These are phyloP conservation scores for Stylonectria norvegica DNA, from an alignment of 2,329 filamentous ascomycete genomes.

Conservation along the genomic window DNA sequence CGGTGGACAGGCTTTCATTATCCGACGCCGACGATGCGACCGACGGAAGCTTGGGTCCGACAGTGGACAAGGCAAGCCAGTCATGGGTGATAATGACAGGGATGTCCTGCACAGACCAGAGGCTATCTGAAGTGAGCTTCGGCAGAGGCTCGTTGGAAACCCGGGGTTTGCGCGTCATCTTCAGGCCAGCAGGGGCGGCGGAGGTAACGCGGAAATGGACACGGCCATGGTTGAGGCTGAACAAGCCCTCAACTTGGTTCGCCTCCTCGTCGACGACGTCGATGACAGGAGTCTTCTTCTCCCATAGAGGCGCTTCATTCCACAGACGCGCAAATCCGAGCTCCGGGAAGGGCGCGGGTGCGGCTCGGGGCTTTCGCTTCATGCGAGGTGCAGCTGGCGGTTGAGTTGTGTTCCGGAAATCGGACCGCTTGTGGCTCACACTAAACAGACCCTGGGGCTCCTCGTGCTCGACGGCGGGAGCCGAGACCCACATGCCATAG, in stretches of 20 bases:
- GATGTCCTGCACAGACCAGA: constrained; percentile 32
- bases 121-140: constrained; percentile 30
- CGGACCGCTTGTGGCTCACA: constrained; percentile 25
- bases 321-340: neutral
- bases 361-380: constrained; percentile 18
- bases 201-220: constrained; percentile 31
- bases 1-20: constrained; percentile 13
- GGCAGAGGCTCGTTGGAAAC: constrained; percentile 27
- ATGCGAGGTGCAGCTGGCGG: neutral
- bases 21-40: constrained; percentile 14
- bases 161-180: constrained; percentile 34
- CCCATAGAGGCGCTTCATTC: neutral
- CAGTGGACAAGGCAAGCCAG: constrained; percentile 24
- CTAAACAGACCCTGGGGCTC: constrained; percentile 24
- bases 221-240: constrained; percentile 16
- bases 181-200: constrained; percentile 32
- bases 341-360: constrained; percentile 2
- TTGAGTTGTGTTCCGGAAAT: constrained; percentile 23
- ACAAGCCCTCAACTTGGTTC: constrained; percentile 22
- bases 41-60: constrained; percentile 17
- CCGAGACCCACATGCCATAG: constrained; percentile 22
- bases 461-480: constrained; percentile 11
- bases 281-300: neutral
- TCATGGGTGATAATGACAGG: constrained; percentile 15
- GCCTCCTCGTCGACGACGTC: constrained; percentile 9